Conservation (phyloP, 192 early-diverging fungal genomes). For the Backusella psychrophila region DNA sequence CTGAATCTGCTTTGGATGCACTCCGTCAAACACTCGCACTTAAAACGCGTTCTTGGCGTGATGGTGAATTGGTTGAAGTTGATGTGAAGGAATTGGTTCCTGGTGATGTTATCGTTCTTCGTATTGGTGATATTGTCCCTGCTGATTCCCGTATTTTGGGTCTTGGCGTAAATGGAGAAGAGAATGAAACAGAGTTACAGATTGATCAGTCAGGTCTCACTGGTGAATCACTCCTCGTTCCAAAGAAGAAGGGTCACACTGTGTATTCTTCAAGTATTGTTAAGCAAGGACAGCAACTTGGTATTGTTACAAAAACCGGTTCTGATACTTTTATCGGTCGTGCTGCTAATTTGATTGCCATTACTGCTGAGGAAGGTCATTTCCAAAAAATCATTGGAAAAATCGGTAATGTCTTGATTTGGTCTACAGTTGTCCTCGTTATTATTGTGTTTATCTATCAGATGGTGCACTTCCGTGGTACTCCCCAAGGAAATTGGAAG, state of each 20-base stretch:
- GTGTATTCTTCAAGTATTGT: slow-evolving; percentile 93
- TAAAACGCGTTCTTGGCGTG: slow-evolving; percentile 76
- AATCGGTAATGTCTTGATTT: slow-evolving; percentile 92
- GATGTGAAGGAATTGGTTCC: slow-evolving; percentile 81
- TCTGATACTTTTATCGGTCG: slow-evolving; percentile 92
- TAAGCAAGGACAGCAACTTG: slow-evolving; percentile 94
- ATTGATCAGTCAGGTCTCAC: slow-evolving; percentile 95
- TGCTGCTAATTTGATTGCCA: slow-evolving; percentile 89
- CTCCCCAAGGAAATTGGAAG: slow-evolving; percentile 53
- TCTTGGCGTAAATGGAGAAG: slow-evolving; percentile 74
- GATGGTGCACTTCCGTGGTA: slow-evolving; percentile 56
- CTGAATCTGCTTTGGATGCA: slow-evolving; percentile 88
- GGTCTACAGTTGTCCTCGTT: slow-evolving; percentile 76
- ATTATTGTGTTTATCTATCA: slow-evolving; percentile 79
- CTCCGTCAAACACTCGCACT: slow-evolving; percentile 89
- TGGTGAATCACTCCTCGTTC: slow-evolving; percentile 90
- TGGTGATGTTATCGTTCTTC: slow-evolving; percentile 85
- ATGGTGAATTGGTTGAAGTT: slow-evolving; percentile 66
- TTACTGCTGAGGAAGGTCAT: slow-evolving; percentile 91
- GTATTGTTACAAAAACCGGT: slow-evolving; percentile 91
- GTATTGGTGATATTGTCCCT: slow-evolving; percentile 93
- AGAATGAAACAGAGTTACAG: slow-evolving; percentile 72
- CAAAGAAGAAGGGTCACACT: slow-evolving; percentile 77
- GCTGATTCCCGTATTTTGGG: slow-evolving; percentile 85
- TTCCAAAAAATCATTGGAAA: slow-evolving; percentile 95